These are phyloP conservation scores for Dinochytrium kinnereticum DNA, from an alignment of 371 early-diverging fungal species.

Conservation along the genomic window DNA sequence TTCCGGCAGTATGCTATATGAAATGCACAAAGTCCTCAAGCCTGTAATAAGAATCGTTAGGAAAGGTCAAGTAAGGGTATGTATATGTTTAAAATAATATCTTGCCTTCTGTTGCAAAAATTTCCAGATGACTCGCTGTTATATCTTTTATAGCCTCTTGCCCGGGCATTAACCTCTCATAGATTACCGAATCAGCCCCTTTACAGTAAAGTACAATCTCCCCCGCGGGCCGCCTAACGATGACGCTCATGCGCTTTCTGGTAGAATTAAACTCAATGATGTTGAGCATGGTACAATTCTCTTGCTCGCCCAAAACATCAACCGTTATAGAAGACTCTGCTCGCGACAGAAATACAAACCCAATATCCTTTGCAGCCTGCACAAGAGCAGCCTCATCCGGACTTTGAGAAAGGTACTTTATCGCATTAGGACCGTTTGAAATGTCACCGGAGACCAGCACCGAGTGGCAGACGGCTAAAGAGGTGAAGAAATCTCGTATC, in stretches of 20 bases:
- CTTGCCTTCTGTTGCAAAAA: conserved; percentile 84
- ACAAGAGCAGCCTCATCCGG: conserved; percentile 95
- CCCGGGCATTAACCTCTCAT: conserved; percentile 71
- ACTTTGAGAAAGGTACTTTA: conserved; percentile 84
- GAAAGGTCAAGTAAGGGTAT: background rate
- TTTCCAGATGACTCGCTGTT: conserved; percentile 77
- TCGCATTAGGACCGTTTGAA: background rate
- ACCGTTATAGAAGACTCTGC: conserved; percentile 64
- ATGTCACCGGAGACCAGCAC: conserved; percentile 72
- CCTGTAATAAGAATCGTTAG: conserved; percentile 48
- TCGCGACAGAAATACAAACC: conserved; percentile 77
- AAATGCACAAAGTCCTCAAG: conserved; percentile 83
- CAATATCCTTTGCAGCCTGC: conserved; percentile 78
- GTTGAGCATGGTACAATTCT: conserved; percentile 67
- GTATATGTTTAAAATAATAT: conserved; percentile 5
- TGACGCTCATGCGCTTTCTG: conserved; percentile 92
- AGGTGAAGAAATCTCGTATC: conserved; percentile 76
- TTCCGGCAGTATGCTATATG: conserved; percentile 63
- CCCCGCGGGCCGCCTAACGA: conserved; percentile 70
- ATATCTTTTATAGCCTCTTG: conserved; percentile 64
- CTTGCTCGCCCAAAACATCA: conserved; percentile 72
- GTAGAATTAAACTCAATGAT: conserved; percentile 86
- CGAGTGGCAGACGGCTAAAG: conserved; percentile 89
- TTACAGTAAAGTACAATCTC: conserved; percentile 83
- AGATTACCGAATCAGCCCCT: conserved; percentile 94